Conservation (phyloP, 331 rosid species). For the Pyrus hybrid region DNA sequence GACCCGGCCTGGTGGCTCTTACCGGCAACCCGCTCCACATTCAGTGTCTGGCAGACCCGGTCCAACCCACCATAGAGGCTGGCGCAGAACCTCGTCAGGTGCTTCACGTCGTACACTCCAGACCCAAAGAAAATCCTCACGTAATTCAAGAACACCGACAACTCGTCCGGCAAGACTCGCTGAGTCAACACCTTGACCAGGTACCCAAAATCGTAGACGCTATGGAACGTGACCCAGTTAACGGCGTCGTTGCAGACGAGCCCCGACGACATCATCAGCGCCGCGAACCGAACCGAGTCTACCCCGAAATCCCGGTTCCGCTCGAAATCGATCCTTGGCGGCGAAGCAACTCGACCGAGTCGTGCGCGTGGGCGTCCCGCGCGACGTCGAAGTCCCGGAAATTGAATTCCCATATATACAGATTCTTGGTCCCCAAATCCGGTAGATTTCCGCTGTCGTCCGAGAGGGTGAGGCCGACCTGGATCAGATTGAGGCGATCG, state of each 20-base stretch:
- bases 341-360: conserved; percentile 45
- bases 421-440: conserved; percentile 26
- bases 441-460: conserved; percentile 51
- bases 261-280: conserved; percentile 58
- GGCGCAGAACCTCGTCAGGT: conserved; percentile 36
- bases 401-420: conserved; percentile 60
- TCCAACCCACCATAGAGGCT: conserved; percentile 55
- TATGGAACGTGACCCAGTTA: conserved; percentile 59
- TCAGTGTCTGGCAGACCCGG: conserved; percentile 27
- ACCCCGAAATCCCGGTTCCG: conserved; percentile 30
- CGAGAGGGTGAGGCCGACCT: conserved; percentile 53
- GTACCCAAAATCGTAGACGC: conserved; percentile 63
- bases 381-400: conserved; percentile 55
- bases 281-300: conserved; percentile 35
- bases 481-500: conserved; percentile 48
- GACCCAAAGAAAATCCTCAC: conserved; percentile 44
- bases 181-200: conserved; percentile 53
- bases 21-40: conserved; percentile 32
- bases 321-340: conserved; percentile 70
- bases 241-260: conserved; percentile 39
- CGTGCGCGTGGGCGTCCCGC: conserved; percentile 40
- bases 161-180: conserved; percentile 25
- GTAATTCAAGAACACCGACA: conserved; percentile 16
- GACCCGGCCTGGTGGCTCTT: conserved; percentile 69
- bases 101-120: conserved; percentile 59